Conservation (phyloP, 2,329 filamentous ascomycete genomes). For the Stachybotrys chlorohalonatus region DNA sequence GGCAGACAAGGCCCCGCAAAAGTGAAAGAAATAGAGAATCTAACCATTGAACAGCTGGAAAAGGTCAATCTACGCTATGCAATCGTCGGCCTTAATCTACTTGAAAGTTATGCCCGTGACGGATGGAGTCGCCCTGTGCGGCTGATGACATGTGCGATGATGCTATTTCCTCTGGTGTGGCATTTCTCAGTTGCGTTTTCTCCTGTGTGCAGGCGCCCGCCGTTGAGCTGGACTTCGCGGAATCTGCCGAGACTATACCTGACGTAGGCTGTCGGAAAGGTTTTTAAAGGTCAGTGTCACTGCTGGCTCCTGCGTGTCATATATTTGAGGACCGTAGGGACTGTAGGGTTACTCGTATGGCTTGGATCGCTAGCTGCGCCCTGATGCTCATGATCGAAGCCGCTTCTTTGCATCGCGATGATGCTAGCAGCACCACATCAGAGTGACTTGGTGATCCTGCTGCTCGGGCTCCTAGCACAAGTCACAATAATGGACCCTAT, state of each 20-base stretch:
- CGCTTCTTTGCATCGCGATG: conserved; percentile 35
- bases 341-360: conserved; percentile 42
- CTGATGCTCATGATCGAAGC: conserved; percentile 51
- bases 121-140: conserved; percentile 21
- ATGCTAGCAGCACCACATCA: conserved; percentile 26
- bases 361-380: conserved; percentile 49
- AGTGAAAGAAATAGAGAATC: conserved; percentile 30
- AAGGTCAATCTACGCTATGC: conserved; percentile 44
- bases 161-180: conserved; percentile 43
- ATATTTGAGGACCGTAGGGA: conserved; percentile 43
- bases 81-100: conserved; percentile 28
- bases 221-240: conserved; percentile 35
- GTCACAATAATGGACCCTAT: conserved; percentile 46
- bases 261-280: conserved; percentile 25
- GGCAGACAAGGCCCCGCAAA: conserved; percentile 34
- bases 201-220: conserved; percentile 30
- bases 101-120: conserved; percentile 17
- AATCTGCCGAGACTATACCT: conserved; percentile 34
- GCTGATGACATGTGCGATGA: conserved; percentile 27
- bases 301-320: conserved; percentile 44
- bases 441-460: conserved; percentile 34
- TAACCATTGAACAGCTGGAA: conserved; percentile 40
- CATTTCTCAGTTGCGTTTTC: conserved; percentile 43
- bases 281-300: conserved; percentile 31
- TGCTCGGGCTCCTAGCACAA: conserved; percentile 42